Evolutionary conservation across 2,329 filamentous ascomycete genomes (phyloP).

Genomic region (Venturiaceae sp.): DNA sequence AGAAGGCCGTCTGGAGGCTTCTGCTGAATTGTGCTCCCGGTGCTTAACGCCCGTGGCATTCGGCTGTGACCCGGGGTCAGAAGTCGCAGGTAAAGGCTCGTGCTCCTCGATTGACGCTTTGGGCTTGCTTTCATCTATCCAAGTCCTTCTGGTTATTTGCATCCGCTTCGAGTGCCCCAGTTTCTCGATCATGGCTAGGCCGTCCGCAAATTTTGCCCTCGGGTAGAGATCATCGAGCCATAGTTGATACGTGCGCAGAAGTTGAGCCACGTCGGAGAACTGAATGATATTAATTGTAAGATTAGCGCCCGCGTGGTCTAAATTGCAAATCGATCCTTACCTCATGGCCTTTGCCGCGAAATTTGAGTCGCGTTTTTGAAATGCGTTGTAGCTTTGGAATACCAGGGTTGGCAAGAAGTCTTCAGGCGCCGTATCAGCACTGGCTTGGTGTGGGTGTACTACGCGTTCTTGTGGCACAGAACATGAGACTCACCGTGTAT

Average conservation of each 20-base stretch:
- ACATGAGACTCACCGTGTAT: slow-evolving; percentile 47
- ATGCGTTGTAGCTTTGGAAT: slow-evolving; percentile 72
- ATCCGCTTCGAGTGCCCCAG: slow-evolving; percentile 76
- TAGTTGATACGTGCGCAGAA: slow-evolving; percentile 86
- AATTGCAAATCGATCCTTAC: slow-evolving; percentile 30
- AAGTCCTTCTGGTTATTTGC: slow-evolving; percentile 63
- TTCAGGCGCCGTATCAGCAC: slow-evolving; percentile 21
- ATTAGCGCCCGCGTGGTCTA: slow-evolving; percentile 1
- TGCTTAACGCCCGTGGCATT: not conserved
- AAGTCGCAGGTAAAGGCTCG: not conserved
- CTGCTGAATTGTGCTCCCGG: not conserved
- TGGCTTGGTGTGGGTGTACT: not conserved
- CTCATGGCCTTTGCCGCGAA: slow-evolving; percentile 93
- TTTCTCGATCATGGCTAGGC: slow-evolving; percentile 83
- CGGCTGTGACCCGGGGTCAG: not conserved
- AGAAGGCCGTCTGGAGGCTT: not conserved
- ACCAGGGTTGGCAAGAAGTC: slow-evolving; percentile 72
- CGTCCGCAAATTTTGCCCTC: slow-evolving; percentile 87
- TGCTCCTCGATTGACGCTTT: slow-evolving; percentile 22
- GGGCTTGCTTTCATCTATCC: slow-evolving; percentile 70
- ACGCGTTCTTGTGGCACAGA: not conserved
- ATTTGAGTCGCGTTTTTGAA: slow-evolving; percentile 58
- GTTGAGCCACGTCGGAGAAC: slow-evolving; percentile 73
- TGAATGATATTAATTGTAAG: slow-evolving; percentile 22
- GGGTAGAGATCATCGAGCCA: slow-evolving; percentile 97